A percentile compares a stretch with the other conserved stretches of the same genome.
These are phyloP conservation scores for Chaetomium sp. DNA, from an alignment of 2,329 filamentous ascomycete species.

Conservation along the genomic window DNA sequence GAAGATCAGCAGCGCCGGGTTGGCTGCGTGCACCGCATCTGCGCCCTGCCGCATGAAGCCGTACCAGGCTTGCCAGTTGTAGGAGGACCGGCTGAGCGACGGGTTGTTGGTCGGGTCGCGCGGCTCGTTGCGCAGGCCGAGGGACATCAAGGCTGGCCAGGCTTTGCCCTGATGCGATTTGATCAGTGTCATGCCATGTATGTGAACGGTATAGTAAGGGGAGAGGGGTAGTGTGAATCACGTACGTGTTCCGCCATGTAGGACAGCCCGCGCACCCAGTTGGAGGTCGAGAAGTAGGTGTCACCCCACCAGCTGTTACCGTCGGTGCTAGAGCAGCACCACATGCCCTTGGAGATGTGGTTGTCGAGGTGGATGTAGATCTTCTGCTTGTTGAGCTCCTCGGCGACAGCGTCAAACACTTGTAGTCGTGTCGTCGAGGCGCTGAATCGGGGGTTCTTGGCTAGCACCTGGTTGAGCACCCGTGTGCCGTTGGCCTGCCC, in stretches of 20 bases:
- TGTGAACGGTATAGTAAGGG: neutral
- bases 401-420: slow-evolving; percentile 64
- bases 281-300: slow-evolving; percentile 57
- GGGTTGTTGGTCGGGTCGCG: slow-evolving; percentile 47
- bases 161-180: slow-evolving; percentile 45
- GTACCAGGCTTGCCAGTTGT: slow-evolving; percentile 62
- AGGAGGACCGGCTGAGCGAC: slow-evolving; percentile 42
- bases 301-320: slow-evolving; percentile 66
- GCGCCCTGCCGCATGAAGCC: slow-evolving; percentile 52
- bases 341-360: slow-evolving; percentile 59
- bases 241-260: slow-evolving; percentile 63
- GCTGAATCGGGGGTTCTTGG: slow-evolving; percentile 59
- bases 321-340: slow-evolving; percentile 59
- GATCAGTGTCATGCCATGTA: neutral
- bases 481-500: slow-evolving; percentile 56
- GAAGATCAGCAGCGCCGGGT: slow-evolving; percentile 58
- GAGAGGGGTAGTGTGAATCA: slow-evolving; percentile 14
- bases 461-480: slow-evolving; percentile 54
- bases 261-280: slow-evolving; percentile 61
- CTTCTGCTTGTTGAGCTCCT: slow-evolving; percentile 56
- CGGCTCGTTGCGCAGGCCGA: slow-evolving; percentile 58
- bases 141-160: slow-evolving; percentile 53
- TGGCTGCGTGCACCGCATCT: slow-evolving; percentile 52
- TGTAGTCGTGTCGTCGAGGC: slow-evolving; percentile 57
- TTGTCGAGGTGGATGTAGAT: slow-evolving; percentile 64